These are phyloP conservation scores for Stylosanthes scabra DNA, from an alignment of 331 rosid species.

Conservation along the genomic window DNA sequence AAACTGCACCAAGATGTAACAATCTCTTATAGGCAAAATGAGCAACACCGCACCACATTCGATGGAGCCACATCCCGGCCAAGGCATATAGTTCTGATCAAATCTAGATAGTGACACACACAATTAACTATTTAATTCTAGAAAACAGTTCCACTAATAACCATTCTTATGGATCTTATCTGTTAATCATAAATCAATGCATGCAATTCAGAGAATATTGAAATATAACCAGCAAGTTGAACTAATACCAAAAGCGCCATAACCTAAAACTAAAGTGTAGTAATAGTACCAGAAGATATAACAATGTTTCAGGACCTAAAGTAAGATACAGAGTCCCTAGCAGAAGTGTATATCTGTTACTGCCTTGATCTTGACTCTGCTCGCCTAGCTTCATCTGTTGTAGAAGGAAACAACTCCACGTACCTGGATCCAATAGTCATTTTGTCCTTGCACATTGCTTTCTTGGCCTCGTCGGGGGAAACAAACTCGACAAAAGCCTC, in stretches of 20 bases:
- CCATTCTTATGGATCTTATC: slow-evolving; percentile 29
- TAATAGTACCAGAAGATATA: slow-evolving; percentile 26
- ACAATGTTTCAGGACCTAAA: slow-evolving; percentile 33
- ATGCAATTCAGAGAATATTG: slow-evolving; percentile 41
- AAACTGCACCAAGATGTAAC: too few relatives aligned
- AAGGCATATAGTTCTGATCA: too few relatives aligned
- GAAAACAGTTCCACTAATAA: too few relatives aligned
- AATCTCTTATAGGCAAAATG: too few relatives aligned
- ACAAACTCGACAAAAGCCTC: slow-evolving; percentile 96
- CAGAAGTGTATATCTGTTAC: slow-evolving; percentile 47
- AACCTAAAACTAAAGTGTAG: slow-evolving; percentile 32
- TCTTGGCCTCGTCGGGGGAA: slow-evolving; percentile 88
- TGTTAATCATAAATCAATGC: slow-evolving; percentile 26
- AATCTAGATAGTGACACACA: too few relatives aligned
- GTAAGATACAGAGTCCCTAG: slow-evolving; percentile 37
- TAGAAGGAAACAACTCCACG: slow-evolving; percentile 98
- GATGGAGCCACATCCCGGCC: too few relatives aligned
- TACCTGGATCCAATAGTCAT: slow-evolving; percentile 99
- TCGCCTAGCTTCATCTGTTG: slow-evolving; percentile 94
- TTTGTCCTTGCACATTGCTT: slow-evolving; percentile 95
- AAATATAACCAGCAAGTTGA: slow-evolving; percentile 39
- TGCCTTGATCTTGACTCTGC: slow-evolving; percentile 97
- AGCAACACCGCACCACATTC: too few relatives aligned
- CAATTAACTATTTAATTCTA: too few relatives aligned
- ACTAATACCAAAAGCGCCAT: slow-evolving; percentile 34